phyloP scores from a whole-genome alignment of 192 early-diverging fungal genomes.

The Backusella luteola region DNA sequence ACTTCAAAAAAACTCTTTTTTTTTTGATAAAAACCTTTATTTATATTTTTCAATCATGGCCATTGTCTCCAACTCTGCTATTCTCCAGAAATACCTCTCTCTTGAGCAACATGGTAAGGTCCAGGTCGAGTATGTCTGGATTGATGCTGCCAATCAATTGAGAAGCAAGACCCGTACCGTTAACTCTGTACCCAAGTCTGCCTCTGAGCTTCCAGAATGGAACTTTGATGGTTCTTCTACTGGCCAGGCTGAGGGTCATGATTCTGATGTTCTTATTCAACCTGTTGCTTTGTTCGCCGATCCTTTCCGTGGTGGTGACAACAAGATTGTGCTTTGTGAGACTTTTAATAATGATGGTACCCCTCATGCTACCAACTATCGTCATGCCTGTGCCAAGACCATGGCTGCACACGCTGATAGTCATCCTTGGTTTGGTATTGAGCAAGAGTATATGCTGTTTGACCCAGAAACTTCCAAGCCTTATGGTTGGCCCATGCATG shows the following conservation, averaged over 20 bases:
- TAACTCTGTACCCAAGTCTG: slow-evolving; percentile 24
- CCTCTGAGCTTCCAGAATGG: slow-evolving; percentile 49
- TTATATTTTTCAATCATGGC: slow-evolving; percentile 10
- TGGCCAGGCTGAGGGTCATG: slow-evolving; percentile 50
- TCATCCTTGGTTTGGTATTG: slow-evolving; percentile 57
- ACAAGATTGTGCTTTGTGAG: slow-evolving; percentile 52
- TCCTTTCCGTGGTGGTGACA: slow-evolving; percentile 54
- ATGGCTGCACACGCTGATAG: slow-evolving; percentile 40
- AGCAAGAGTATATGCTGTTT: slow-evolving; percentile 56
- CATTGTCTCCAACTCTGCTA: slow-evolving; percentile 31
- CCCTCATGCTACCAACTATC: slow-evolving; percentile 52
- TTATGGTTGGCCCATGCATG: slow-evolving; percentile 56
- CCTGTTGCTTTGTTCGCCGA: slow-evolving; percentile 49
- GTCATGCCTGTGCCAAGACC: slow-evolving; percentile 34
- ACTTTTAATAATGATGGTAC: slow-evolving; percentile 57
- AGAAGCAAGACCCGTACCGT: slow-evolving; percentile 52
- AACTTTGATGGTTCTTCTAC: slow-evolving; percentile 59
- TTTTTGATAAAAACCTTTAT: background rate
- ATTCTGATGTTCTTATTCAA: slow-evolving; percentile 52
- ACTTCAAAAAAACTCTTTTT: background rate
- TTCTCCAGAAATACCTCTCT: slow-evolving; percentile 46
- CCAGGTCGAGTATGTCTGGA: slow-evolving; percentile 57
- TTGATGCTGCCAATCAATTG: slow-evolving; percentile 44
- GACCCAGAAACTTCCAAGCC: slow-evolving; percentile 43
- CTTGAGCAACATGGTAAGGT: slow-evolving; percentile 50